A percentile compares a stretch with the other conserved stretches of the same genome.
Conservation (phyloP, 164 flowering plant genomes). For the Liquidambar formosana region DNA sequence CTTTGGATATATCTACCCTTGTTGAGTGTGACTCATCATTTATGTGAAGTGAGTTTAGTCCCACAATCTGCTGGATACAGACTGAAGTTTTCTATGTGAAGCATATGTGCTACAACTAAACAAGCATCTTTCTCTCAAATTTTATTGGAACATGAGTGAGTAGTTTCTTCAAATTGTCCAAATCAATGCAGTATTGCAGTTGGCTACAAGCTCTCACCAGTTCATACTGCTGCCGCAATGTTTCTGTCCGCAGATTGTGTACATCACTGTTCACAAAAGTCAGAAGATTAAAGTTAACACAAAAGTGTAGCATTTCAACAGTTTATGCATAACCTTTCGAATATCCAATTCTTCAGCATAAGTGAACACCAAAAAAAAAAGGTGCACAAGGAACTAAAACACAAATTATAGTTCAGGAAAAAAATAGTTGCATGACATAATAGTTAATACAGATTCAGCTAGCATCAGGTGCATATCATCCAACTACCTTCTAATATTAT, state of each 20-base stretch:
- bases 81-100: not conserved
- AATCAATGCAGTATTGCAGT: not conserved
- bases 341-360: not conserved
- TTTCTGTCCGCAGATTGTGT: conserved; percentile 72
- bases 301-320: not conserved
- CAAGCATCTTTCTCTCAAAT: too few species aligned
- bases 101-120: too few species aligned
- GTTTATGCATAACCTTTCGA: not conserved
- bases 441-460: not conserved
- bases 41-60: not conserved
- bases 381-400: not conserved
- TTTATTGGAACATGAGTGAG: too few species aligned
- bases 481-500: not conserved
- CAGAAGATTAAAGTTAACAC: conserved; percentile 12
- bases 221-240: conserved; percentile 83
- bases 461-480: not conserved
- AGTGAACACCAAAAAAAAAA: not conserved
- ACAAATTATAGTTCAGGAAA: not conserved
- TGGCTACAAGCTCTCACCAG: conserved; percentile 48
- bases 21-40: not conserved
- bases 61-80: not conserved
- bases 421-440: not conserved
- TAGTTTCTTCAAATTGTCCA: not conserved
- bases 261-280: conserved; percentile 55
- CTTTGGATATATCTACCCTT: not conserved